These are phyloP conservation scores for Scorias spongiosa DNA, from an alignment of 2,329 filamentous ascomycete species.

Conservation along the genomic window DNA sequence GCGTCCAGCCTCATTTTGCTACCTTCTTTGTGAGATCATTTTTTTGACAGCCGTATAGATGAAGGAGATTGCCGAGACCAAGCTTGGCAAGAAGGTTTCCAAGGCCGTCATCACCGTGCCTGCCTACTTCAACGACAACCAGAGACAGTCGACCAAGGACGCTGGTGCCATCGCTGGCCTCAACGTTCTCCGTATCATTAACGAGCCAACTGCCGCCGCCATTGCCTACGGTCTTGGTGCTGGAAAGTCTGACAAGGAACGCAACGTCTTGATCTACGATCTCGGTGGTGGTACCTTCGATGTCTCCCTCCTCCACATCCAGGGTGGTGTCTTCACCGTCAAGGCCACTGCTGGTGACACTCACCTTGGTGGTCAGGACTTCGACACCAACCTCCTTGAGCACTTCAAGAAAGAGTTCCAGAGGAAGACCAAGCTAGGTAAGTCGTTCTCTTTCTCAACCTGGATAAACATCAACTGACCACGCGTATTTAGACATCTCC, in stretches of 20 bases:
- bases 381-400: slow-evolving; percentile 89
- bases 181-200: slow-evolving; percentile 99
- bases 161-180: slow-evolving; percentile 94
- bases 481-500: slow-evolving; percentile 40
- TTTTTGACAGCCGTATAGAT: slow-evolving; percentile 43
- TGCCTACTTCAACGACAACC: slow-evolving; percentile 99
- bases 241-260: slow-evolving; percentile 68
- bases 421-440: slow-evolving; percentile 54
- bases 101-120: slow-evolving; percentile 98
- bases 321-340: slow-evolving; percentile 98
- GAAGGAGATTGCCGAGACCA: slow-evolving; percentile 97
- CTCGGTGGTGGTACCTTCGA: slow-evolving; percentile 99
- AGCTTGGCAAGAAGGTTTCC: slow-evolving; percentile 96
- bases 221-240: slow-evolving; percentile 81
- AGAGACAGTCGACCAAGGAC: slow-evolving; percentile 98
- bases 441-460: background rate
- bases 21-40: too few species aligned
- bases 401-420: slow-evolving; percentile 95
- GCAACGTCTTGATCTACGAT: slow-evolving; percentile 99
- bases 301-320: slow-evolving; percentile 97
- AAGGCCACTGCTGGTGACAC: slow-evolving; percentile 97
- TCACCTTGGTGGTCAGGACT: slow-evolving; percentile 89
- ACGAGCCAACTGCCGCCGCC: slow-evolving; percentile 95
- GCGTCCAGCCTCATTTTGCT: slow-evolving; percentile 10
- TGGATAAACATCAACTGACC: background rate